Evolutionary conservation across 2,329 filamentous ascomycete genomes (phyloP), one percentile per base, ranked within the genome.

Genomic region (Ophiocordyceps camponoti-floridani): DNA sequence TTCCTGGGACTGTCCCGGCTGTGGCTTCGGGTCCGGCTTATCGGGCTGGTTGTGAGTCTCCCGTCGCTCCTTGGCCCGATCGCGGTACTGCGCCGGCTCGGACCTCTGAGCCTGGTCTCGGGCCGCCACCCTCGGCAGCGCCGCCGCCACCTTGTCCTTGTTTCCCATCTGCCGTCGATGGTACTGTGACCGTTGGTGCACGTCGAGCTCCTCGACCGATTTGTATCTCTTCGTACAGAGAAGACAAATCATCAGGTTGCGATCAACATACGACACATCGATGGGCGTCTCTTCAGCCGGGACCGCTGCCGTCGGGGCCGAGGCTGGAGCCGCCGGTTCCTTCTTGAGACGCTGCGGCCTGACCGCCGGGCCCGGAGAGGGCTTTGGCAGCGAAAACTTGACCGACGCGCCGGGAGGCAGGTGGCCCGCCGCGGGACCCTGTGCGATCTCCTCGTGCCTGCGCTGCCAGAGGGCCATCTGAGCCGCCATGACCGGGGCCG

Each of bases 41-140:
- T 63, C 71, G 3, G 72, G 75, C 53, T 79, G 79, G 46, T 70
- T 75, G 54, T 77, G 77, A 1, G 70, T 73, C 47, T 73, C 59
- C 8, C 81, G 70, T 16, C 81, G 70, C 57, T 84, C 79, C 52
- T 73, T 77, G 6, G 81, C 81, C 31, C 81, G 69, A 54, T 85
- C 81, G 23, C 77, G 70, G 55, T 81, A 82, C 50, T 66, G 65
- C 47, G 51, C 53, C 40, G 55, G 52, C 2, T 46, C 52, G 48
- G 54, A 58, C 49, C 58, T 63, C 52, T 55, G 53, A 33, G 51
- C 55, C 54, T 58, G 60, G 56, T 72, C 55, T 44, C 61, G 49
- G 45, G 60, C 48, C 62, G 69, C 46, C 2, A 67, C 47, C 8
- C 63, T 54, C 2, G 60, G 58, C 26, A 60, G 47, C 5, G 68